Conservation (phyloP, 2,329 filamentous ascomycete genomes). For the Fusarium gaditjirri region DNA sequence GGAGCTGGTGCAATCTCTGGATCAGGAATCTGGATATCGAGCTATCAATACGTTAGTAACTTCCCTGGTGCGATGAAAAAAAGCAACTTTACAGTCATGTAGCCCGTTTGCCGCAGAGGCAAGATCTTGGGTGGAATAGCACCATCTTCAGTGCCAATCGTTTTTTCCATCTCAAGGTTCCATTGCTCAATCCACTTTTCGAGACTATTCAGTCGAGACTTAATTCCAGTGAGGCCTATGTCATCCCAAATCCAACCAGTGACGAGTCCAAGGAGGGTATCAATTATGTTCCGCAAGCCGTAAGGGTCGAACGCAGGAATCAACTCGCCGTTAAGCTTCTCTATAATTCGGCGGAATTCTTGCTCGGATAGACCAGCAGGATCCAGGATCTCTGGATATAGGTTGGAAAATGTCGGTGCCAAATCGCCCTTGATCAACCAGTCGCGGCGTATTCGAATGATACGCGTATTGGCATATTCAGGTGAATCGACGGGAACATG, state of each 20-base stretch:
- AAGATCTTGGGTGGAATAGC: conserved; percentile 75
- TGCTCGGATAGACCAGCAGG: conserved; percentile 83
- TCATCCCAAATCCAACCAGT: conserved; percentile 98
- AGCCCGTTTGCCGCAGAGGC: conserved; percentile 82
- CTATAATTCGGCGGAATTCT: conserved; percentile 85
- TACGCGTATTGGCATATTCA: conserved; percentile 80
- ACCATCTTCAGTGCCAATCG: conserved; percentile 61
- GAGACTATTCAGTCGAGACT: conserved; percentile 73
- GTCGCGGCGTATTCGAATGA: conserved; percentile 91
- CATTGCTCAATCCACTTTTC: conserved; percentile 88
- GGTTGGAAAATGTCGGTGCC: conserved; percentile 91
- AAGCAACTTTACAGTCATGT: conserved; percentile 75
- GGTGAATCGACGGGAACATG: conserved; percentile 83
- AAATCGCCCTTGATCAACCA: conserved; percentile 92
- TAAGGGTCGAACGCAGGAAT: conserved; percentile 84
- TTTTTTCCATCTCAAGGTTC: conserved; percentile 78
- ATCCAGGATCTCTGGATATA: conserved; percentile 96
- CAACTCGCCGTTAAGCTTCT: conserved; percentile 82
- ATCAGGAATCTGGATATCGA: conserved; percentile 85
- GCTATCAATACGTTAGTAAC: conserved; percentile 54
- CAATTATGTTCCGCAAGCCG: conserved; percentile 79
- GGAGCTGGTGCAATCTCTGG: conserved; percentile 72
- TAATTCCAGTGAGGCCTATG: conserved; percentile 79
- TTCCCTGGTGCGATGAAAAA: neutral
- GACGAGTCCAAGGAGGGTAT: conserved; percentile 79